Percentiles rank a stretch among this genome's conserved stretches.
Evolutionary conservation across 805 yeast genomes (phyloP).

Genomic region (Saccharomycopsis capsularis): DNA sequence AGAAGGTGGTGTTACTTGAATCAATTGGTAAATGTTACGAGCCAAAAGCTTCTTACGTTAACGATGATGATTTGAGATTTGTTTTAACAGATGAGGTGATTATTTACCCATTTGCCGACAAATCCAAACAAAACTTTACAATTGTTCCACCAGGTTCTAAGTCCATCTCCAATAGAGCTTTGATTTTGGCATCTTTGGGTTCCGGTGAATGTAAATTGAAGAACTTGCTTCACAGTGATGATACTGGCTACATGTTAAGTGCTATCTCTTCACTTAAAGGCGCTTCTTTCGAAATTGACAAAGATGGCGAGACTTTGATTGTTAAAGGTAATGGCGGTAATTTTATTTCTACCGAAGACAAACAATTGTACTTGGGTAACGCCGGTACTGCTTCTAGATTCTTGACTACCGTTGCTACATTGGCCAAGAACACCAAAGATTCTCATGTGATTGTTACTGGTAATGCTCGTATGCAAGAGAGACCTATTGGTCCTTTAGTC

Average conservation of each 20-base stretch:
- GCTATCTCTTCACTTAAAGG: constrained; percentile 78
- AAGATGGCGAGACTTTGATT: constrained; percentile 81
- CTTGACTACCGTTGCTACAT: constrained; percentile 85
- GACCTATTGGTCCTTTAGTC: constrained; percentile 95
- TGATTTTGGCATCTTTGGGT: constrained; percentile 88
- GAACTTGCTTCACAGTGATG: constrained; percentile 91
- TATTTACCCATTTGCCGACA: constrained; percentile 50
- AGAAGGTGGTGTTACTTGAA: constrained; percentile 78
- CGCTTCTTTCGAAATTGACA: constrained; percentile 40
- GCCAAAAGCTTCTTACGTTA: constrained; percentile 75
- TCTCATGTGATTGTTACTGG: constrained; percentile 72
- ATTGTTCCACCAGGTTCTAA: constrained; percentile 94
- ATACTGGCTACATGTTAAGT: constrained; percentile 87
- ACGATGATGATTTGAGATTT: constrained; percentile 73
- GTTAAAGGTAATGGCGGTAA: constrained; percentile 82
- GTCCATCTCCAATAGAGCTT: constrained; percentile 92
- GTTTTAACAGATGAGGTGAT: constrained; percentile 75
- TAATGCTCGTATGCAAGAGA: constrained; percentile 92
- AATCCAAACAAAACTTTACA: constrained; percentile 30
- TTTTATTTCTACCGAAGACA: constrained; percentile 50
- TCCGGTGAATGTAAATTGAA: constrained; percentile 74
- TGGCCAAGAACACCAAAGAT: constrained; percentile 47
- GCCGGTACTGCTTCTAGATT: constrained; percentile 98
- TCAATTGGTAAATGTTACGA: constrained; percentile 87
- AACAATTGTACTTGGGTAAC: constrained; percentile 82